Conservation (phyloP, 1,284 basidiomycete species). For the Exsudoporus floridanus region DNA sequence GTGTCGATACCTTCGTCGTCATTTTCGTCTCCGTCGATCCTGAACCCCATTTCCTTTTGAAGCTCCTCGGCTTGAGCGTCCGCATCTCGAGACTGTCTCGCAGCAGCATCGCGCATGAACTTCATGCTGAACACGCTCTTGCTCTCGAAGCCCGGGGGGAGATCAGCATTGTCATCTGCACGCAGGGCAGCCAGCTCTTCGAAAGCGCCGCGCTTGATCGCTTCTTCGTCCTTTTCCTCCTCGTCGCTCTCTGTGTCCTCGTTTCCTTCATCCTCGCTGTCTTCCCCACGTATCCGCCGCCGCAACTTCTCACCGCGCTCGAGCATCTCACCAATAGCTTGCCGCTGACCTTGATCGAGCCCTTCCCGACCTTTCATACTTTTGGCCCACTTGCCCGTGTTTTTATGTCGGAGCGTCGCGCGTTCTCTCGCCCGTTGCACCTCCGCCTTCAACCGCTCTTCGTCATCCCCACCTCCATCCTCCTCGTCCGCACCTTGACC, state of each 20-base stretch:
- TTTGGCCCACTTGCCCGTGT: constrained; percentile 80
- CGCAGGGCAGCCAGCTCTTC: constrained; percentile 63
- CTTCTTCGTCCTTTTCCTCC: constrained; percentile 44
- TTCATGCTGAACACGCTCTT: constrained; percentile 88
- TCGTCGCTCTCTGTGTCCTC: constrained; percentile 48
- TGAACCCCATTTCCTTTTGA: constrained; percentile 59
- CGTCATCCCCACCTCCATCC: constrained; percentile 49
- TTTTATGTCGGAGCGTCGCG: constrained; percentile 83
- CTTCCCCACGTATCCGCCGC: constrained; percentile 66
- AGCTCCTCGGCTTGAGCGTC: constrained; percentile 70
- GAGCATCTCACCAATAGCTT: constrained; percentile 79
- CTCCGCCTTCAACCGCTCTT: constrained; percentile 69
- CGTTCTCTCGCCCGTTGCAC: constrained; percentile 79
- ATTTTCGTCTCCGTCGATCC: constrained; percentile 37
- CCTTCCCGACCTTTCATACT: constrained; percentile 65
- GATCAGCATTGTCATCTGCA: constrained; percentile 33
- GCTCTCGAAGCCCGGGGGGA: constrained; percentile 37
- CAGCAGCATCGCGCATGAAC: constrained; percentile 91
- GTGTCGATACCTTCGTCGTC: constrained; percentile 38
- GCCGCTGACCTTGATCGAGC: constrained; percentile 62
- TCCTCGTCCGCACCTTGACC: constrained; percentile 38
- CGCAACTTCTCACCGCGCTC: constrained; percentile 70
- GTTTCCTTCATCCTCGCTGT: constrained; percentile 46
- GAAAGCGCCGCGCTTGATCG: constrained; percentile 67
- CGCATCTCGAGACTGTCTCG: constrained; percentile 58